Evolutionary conservation across 352 stramenopile species (phyloP), one percentile per base, ranked within the genome.

Genomic region (Blastocystis sp.): DNA sequence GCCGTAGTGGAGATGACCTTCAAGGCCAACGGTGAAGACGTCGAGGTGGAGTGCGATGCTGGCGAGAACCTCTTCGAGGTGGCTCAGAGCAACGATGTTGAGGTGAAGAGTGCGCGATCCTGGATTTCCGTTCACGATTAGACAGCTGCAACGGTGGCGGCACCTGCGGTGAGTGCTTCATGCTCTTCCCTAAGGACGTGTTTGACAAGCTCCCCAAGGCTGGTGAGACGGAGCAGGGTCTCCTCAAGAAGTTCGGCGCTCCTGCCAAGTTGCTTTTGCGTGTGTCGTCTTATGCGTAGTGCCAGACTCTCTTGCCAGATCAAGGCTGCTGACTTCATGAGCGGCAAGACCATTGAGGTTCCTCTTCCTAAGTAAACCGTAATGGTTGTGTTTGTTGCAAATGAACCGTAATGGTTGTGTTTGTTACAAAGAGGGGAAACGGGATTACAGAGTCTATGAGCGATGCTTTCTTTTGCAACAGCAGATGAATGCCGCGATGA

Each of bases 191-290:
- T 29, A 85, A 85, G 55, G 74, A 85, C 37, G 55, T 85, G 12
- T 85, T 85, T 67, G 74, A 85, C 61, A 85, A 85, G 51, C 60
- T 85, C 13, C 74, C 74, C 29, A 85, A 85, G 74, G 41, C 74
- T 85, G 74, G 74, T 31, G 74, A 85, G 55, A 85, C 41, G 3
- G 74, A 85, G 51, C 41, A 33, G n/a, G 74, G 29, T 51, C 74
- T 85, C 66, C 60, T 85, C 3, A 85, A 85, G 74, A 85, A 85
- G n/a, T 59, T 69, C 51, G 66, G 66, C 61, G 74, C 74, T 9
- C 41, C 74, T 41, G 41, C 74, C 50, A 67, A 33, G 74, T 85
- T 29, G 50, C 0, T 21, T 10, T 63, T 66, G 16, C 6, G 12
- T 10, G 19, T 45, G 1, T 3, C 66, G 45, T 45, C 39, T 67